A percentile compares a stretch with the other conserved stretches of the same genome.
Evolutionary conservation across 352 stramenopile species (phyloP).

Genomic region (Phytophthora agathidicida): DNA sequence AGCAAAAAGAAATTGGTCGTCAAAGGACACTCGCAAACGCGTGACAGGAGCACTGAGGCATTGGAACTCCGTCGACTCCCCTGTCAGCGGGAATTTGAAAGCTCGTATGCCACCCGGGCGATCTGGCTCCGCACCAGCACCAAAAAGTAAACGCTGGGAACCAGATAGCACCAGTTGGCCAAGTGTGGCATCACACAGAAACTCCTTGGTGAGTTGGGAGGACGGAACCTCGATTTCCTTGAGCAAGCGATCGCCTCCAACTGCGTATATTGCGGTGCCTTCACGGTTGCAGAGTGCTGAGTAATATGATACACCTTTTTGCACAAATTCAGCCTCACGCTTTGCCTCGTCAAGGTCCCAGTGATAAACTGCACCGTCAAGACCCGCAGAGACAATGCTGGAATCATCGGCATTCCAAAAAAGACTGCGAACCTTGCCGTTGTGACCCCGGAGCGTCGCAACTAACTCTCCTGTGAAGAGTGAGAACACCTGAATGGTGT

Average conservation of each 20-base stretch:
- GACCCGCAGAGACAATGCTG: constrained; percentile 86
- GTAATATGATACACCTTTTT: constrained; percentile 93
- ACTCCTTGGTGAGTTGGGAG: constrained; percentile 78
- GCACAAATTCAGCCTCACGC: constrained; percentile 91
- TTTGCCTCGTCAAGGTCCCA: constrained; percentile 94
- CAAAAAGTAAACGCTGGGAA: constrained; percentile 91
- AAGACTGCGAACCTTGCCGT: constrained; percentile 91
- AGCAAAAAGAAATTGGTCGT: constrained; percentile 91
- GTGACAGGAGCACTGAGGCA: constrained; percentile 80
- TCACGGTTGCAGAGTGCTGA: constrained; percentile 87
- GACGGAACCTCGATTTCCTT: constrained; percentile 91
- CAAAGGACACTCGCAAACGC: constrained; percentile 82
- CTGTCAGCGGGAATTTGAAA: constrained; percentile 92
- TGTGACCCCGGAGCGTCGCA: constrained; percentile 91
- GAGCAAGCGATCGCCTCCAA: constrained; percentile 89
- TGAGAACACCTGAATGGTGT: constrained; percentile 93
- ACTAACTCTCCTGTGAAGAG: constrained; percentile 93
- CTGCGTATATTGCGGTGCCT: constrained; percentile 82
- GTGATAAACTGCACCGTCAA: constrained; percentile 94
- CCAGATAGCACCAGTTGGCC: constrained; percentile 87
- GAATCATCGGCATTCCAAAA: constrained; percentile 90
- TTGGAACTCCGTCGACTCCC: constrained; percentile 90
- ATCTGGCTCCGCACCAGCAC: constrained; percentile 73
- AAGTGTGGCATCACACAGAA: constrained; percentile 77
- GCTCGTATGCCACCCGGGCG: constrained; percentile 77